Percentiles rank a stretch among this genome's conserved stretches.
Conservation (phyloP, 1,284 basidiomycete species). For the Austroboletus niveus region DNA sequence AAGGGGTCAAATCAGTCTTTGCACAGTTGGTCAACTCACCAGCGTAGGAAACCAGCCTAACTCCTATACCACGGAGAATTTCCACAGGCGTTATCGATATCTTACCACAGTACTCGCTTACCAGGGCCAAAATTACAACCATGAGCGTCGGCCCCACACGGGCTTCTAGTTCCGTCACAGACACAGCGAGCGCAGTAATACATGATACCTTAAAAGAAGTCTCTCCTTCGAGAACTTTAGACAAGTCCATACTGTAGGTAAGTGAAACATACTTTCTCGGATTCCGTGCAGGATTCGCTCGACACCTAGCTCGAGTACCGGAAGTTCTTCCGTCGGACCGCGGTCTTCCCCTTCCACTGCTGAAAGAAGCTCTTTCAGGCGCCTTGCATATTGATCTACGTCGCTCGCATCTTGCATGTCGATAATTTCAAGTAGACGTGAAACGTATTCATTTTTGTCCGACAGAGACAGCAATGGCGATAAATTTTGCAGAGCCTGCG, state of each 20-base stretch:
- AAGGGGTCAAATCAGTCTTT: constrained; percentile 2
- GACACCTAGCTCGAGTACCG: constrained; percentile 54
- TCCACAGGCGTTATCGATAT: constrained; percentile 50
- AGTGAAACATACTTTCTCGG: constrained; percentile 42
- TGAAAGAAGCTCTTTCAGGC: constrained; percentile 46
- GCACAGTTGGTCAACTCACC: constrained; percentile 40
- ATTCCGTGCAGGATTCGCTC: constrained; percentile 51
- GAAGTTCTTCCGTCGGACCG: constrained; percentile 30
- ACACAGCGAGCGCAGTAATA: constrained; percentile 48
- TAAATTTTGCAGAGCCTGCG: constrained; percentile 42
- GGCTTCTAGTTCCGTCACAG: constrained; percentile 43
- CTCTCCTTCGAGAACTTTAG: constrained; percentile 36
- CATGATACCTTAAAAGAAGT: constrained; percentile 46
- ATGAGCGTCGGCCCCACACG: constrained; percentile 56
- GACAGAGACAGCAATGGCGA: constrained; percentile 33
- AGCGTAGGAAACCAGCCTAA: constrained; percentile 42
- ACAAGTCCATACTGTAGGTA: neutral
- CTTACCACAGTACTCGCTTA: constrained; percentile 55
- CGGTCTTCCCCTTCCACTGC: constrained; percentile 38
- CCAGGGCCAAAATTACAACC: constrained; percentile 61
- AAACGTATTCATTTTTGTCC: constrained; percentile 40
- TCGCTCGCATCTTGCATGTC: constrained; percentile 49
- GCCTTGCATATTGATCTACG: constrained; percentile 57
- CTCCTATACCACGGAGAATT: constrained; percentile 51
- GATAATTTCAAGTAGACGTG: constrained; percentile 55